phyloP scores from a whole-genome alignment of 495 filamentous ascomycete species.

The Talaromyces nanjingensis region DNA sequence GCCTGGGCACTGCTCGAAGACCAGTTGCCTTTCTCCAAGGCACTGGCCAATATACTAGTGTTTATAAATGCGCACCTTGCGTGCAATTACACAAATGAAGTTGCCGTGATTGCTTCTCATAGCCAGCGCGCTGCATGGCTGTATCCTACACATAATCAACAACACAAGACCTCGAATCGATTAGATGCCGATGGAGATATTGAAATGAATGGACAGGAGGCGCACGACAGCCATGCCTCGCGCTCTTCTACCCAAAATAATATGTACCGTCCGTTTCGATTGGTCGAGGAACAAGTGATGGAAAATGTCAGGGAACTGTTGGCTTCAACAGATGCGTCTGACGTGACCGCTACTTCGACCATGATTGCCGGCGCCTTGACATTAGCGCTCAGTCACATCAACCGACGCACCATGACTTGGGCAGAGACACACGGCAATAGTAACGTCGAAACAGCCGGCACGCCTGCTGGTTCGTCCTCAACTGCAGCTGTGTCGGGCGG shows the following conservation, averaged over 20 bases:
- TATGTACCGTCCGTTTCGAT: constrained; percentile 87
- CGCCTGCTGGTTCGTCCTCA: constrained; percentile 23
- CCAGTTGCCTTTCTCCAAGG: constrained; percentile 74
- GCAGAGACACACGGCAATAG: constrained; percentile 38
- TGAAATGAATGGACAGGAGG: constrained; percentile 24
- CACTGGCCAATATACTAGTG: constrained; percentile 84
- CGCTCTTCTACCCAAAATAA: constrained; percentile 39
- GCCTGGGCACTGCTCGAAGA: constrained; percentile 78
- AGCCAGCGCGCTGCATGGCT: constrained; percentile 78
- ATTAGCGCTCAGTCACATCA: constrained; percentile 81
- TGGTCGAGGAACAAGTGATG: constrained; percentile 73
- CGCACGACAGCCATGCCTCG: constrained; percentile 42
- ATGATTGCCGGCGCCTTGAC: constrained; percentile 89
- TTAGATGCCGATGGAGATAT: constrained; percentile 31
- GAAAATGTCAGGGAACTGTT: constrained; percentile 63
- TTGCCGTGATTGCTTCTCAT: constrained; percentile 89
- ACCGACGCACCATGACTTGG: constrained; percentile 49
- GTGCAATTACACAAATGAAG: constrained; percentile 84
- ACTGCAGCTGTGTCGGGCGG: constrained; percentile 29
- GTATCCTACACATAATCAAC: constrained; percentile 52
- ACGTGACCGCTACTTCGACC: constrained; percentile 62
- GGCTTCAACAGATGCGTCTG: constrained; percentile 48
- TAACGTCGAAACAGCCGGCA: constrained; percentile 24
- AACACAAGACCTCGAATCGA: constrained; percentile 8
- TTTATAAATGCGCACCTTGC: constrained; percentile 95